Evolutionary conservation across 768 basidiomycete genomes (phyloP).

Genomic region (Tylopilus vinaceipallidus): DNA sequence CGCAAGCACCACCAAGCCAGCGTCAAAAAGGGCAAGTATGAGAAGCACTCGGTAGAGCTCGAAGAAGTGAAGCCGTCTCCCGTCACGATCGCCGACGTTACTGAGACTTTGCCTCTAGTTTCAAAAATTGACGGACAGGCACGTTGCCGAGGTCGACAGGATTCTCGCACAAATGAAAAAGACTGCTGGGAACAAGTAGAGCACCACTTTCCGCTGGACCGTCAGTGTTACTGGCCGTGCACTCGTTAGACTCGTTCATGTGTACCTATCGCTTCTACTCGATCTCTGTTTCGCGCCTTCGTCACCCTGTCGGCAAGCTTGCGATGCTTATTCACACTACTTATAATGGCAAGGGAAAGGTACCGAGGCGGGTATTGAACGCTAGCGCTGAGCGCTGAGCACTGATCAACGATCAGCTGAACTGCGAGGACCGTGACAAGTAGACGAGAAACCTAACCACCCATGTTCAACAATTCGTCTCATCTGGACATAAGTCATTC

Average conservation of each 20-base stretch:
- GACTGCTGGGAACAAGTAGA: constrained; percentile 37
- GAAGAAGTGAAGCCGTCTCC: constrained; percentile 46
- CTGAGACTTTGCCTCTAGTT: constrained; percentile 45
- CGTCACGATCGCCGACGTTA: background rate
- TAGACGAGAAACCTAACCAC: too few relatives aligned
- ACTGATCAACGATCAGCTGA: background rate
- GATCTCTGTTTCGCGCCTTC: background rate
- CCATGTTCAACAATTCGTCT: constrained; percentile 18
- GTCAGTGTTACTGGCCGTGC: background rate
- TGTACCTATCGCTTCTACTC: background rate
- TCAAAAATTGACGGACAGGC: constrained; percentile 65
- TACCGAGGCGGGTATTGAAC: background rate
- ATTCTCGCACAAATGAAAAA: constrained; percentile 64
- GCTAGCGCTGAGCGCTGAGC: too few relatives aligned
- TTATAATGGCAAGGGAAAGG: background rate
- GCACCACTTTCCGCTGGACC: background rate
- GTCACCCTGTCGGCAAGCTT: too few relatives aligned
- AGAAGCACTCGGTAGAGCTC: constrained; percentile 66
- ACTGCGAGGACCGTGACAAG: background rate
- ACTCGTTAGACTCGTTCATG: background rate
- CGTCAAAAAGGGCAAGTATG: constrained; percentile 66
- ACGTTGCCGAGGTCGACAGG: constrained; percentile 64
- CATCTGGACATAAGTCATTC: constrained; percentile 13
- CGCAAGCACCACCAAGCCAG: constrained; percentile 68
- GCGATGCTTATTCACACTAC: background rate